Base-by-base conservation (phyloP, 2,329 filamentous ascomycete species). In the Cercospora janseana region DNA sequence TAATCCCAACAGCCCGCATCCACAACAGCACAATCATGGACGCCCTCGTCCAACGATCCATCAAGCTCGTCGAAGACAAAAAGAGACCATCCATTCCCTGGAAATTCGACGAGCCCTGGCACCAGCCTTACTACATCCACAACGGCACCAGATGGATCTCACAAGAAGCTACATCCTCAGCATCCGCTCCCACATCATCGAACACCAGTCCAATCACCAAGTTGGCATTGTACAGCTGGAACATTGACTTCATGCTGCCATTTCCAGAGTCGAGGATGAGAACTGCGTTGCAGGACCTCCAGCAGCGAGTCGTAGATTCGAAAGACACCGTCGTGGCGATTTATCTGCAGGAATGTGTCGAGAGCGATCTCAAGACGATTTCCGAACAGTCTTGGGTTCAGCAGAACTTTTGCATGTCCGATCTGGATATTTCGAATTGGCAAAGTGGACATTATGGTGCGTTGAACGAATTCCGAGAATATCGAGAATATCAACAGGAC, bases 321-420 rank as follows among this genome's bases (percentile, higher is more conserved):
- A 49, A 58, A 2, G 21, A 29, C 7, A 56, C 52, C 4, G 65
- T 74, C 0, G 52, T 63, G 2, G 62, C 79, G 4, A 70, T 81
- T 50, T 75, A 76, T 60, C 63, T 82, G 1, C 77, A 80, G 55
- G 79, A 81, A 60, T 80, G 79, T 69, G 64, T 69, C 5, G 54
- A 60, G 0, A 66, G 69, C 0, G 77, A 81, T 51, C 63, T 81
- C 6, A 16, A 54, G 4, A 64, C 72, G 0, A 75, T 82, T 40
- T 63, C 69, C 18, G 49, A 64, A 2, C 67, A 71, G 12, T 55
- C 65, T 2, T 82, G 79, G 78, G 61, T 82, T 10, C 72, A 68
- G 18, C 57, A 70, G 5, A 60, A 56, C 3, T 82, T 80, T 62
- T 63, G 70, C 51, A 54, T 80, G 7, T 79, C 76, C 0, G 79